Base-by-base conservation (phyloP, 768 basidiomycete genomes). In the Dacryopinax primogenitus region DNA sequence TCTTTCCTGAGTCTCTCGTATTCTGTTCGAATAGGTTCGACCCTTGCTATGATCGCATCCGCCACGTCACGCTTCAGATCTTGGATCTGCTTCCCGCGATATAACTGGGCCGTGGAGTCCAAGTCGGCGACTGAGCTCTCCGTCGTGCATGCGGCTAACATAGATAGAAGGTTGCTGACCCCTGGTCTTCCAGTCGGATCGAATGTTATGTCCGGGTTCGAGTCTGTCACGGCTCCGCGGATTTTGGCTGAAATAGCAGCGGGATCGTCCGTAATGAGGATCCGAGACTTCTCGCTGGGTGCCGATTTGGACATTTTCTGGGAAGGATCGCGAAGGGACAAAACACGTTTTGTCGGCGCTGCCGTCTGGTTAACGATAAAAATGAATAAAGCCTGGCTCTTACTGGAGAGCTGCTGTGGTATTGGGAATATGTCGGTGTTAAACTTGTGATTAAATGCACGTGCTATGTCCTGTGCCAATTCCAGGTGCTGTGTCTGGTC, bases 221-320 rank as follows among this genome's bases (percentile, higher is more conserved):
- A 89, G 73, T 97, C 95, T 0, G 94, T 97, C 1, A 93, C 87
- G 0, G 94, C 89, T 4, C 79, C 77, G 21, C 86, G 84, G 65
- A 97, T 81, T 73, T 95, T 96, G 28, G 79, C 71, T 51, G 73
- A 72, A 47, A 95, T 90, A 71, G 82, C 74, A 0, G 75, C 69
- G 11, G 81, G 73, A 0, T 82, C 75, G 72, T 97, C 94, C 28
- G 88, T 94, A 37, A 98, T 80, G 64, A 91, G 81, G 71, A 97
- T 92, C 28, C 93, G 87, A 0, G 92, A 94, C 16, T 83, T 75
- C 0, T 83, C 66, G 72, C 90, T 85, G 0, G 86, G 86, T 0
- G 91, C 81, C 0, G 94, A 97, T 74, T 97, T 97, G 35, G 94
- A 96, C 93, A 98, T 98, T 73, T 97, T 98, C 2, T 86, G 82